Percentiles rank a stretch among this genome's conserved stretches.
phyloP scores from a whole-genome alignment of 257 asterid genomes.

The Buddleja alternifolia region DNA sequence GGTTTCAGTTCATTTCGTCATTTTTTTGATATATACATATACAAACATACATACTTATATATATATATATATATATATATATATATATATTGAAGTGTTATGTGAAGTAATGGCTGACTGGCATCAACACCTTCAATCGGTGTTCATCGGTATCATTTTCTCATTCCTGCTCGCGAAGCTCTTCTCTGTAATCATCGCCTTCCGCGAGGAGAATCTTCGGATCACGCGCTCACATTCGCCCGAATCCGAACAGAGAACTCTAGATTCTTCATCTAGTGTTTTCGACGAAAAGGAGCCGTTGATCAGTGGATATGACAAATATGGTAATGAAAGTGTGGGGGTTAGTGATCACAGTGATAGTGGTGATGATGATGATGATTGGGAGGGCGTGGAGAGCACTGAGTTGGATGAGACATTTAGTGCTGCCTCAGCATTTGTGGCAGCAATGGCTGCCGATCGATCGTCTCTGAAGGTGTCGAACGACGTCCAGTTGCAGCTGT shows the following conservation, averaged over 20 bases:
- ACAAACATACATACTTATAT: no score
- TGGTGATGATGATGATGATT: constrained; percentile 65
- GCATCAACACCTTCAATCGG: constrained; percentile 68
- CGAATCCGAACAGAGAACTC: constrained; percentile 35
- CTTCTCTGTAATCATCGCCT: constrained; percentile 80
- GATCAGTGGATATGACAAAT: constrained; percentile 33
- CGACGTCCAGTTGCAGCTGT: constrained; percentile 89
- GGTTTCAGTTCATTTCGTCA: constrained; percentile 17
- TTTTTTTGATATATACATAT: no score
- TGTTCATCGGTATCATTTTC: constrained; percentile 71
- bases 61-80: no score
- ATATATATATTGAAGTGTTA: background rate
- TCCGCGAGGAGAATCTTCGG: constrained; percentile 88
- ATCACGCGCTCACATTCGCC: constrained; percentile 64
- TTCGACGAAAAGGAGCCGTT: constrained; percentile 56
- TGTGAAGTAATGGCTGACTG: constrained; percentile 63
- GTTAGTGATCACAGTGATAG: constrained; percentile 48
- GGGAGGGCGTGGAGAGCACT: constrained; percentile 99
- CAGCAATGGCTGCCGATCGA: constrained; percentile 88
- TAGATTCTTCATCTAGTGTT: constrained; percentile 35
- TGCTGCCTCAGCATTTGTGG: constrained; percentile 96
- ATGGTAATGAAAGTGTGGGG: constrained; percentile 32
- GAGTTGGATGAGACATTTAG: constrained; percentile 92
- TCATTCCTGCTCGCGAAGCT: constrained; percentile 92
- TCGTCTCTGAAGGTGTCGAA: constrained; percentile 66